Conservation (phyloP, 352 stramenopile species). For the Pythium aristosporum region DNA sequence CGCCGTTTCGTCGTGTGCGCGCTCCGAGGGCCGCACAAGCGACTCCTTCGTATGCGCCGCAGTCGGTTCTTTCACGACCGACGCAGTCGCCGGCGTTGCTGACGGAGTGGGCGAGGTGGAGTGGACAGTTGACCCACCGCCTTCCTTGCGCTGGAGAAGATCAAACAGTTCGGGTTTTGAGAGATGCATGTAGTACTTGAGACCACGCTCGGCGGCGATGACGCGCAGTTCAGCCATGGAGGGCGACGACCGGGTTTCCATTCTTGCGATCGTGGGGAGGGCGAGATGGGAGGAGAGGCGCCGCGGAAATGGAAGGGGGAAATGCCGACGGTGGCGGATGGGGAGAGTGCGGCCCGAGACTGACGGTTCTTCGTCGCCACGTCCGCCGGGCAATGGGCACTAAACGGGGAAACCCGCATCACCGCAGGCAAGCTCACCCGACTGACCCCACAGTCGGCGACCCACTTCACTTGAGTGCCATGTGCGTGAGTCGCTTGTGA, state of each 20-base stretch:
- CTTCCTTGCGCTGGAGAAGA: conserved; percentile 74
- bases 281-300: background rate
- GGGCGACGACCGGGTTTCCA: conserved; percentile 83
- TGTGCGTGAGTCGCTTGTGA: background rate
- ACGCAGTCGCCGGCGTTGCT: background rate
- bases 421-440: conserved; percentile 5
- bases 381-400: conserved; percentile 26
- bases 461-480: conserved; percentile 28
- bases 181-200: conserved; percentile 85
- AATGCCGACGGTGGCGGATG: conserved; percentile 9
- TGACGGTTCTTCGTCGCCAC: conserved; percentile 21
- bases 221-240: conserved; percentile 76
- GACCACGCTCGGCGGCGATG: conserved; percentile 64
- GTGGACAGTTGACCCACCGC: conserved; percentile 35
- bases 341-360: conserved; percentile 15
- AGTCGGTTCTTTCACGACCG: background rate
- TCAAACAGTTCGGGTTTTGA: conserved; percentile 81
- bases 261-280: conserved; percentile 15
- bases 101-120: background rate
- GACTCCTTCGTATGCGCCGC: conserved; percentile 18
- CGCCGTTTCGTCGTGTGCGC: background rate
- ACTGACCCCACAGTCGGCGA: conserved; percentile 1
- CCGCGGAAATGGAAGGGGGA: background rate
- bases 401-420: conserved; percentile 32
- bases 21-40: conserved; percentile 6